A percentile compares a stretch with the other conserved stretches of the same genome.
Conservation (phyloP, 495 filamentous ascomycete genomes). For the Aspergillus sclerotioniger region DNA sequence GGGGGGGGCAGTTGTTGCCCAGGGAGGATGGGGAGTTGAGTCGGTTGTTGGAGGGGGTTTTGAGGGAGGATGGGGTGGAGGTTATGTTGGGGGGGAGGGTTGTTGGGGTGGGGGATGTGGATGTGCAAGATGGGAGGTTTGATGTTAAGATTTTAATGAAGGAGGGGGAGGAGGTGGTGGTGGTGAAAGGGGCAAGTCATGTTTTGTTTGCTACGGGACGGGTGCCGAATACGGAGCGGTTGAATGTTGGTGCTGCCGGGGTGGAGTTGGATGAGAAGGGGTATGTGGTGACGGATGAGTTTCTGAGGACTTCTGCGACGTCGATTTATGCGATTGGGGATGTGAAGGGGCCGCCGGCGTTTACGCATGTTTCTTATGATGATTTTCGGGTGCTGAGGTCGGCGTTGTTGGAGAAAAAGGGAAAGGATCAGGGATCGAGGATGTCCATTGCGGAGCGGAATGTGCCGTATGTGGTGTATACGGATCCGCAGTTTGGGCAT, state of each 20-base stretch:
- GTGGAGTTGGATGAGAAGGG: constrained; percentile 32
- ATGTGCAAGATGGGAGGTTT: constrained; percentile 9
- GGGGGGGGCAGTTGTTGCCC: constrained; percentile 37
- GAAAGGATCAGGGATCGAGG: neutral
- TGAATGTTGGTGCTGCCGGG: constrained; percentile 33
- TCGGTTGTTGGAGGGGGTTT: constrained; percentile 31
- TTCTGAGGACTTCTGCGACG: constrained; percentile 36
- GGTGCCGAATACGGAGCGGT: constrained; percentile 42
- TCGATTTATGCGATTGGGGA: constrained; percentile 51
- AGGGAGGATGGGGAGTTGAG: constrained; percentile 45
- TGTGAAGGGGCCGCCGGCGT: constrained; percentile 50
- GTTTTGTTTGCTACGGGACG: constrained; percentile 48
- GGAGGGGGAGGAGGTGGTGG: constrained; percentile 23
- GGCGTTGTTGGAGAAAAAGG: constrained; percentile 4
- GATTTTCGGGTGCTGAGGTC: constrained; percentile 52
- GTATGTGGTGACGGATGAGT: constrained; percentile 39
- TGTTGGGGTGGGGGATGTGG: constrained; percentile 9
- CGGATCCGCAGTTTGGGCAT: constrained; percentile 53
- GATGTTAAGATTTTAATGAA: constrained; percentile 10
- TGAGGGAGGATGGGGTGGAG: constrained; percentile 38
- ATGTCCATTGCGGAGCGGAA: constrained; percentile 31
- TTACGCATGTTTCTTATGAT: constrained; percentile 56
- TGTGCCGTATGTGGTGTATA: constrained; percentile 51
- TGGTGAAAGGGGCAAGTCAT: constrained; percentile 35
- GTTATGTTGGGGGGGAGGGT: constrained; percentile 32